Evolutionary conservation across 495 filamentous ascomycete genomes (phyloP).

Genomic region (Penicillium pulvis): DNA sequence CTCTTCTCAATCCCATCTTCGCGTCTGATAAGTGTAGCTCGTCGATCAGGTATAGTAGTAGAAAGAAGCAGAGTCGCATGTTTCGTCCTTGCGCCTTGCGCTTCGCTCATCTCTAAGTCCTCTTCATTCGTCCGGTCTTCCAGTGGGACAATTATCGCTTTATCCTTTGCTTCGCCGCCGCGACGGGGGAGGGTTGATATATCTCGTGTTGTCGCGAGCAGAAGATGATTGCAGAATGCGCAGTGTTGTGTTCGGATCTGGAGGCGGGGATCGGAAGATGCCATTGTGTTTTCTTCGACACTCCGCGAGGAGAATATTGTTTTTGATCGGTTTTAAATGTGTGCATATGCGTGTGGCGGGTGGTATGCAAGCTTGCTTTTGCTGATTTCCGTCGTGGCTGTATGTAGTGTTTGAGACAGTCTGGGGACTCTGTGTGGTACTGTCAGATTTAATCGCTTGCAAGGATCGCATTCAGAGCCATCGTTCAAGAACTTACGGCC

Average conservation of each 20-base stretch:
- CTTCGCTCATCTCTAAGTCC: background rate
- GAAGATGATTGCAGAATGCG: conserved; percentile 67
- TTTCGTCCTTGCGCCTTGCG: conserved; percentile 10
- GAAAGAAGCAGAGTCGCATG: conserved; percentile 54
- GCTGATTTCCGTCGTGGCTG: background rate
- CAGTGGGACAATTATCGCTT: conserved; percentile 32
- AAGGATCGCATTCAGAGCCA: background rate
- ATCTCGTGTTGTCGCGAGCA: conserved; percentile 64
- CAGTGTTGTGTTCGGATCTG: conserved; percentile 71
- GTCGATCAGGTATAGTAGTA: conserved; percentile 48
- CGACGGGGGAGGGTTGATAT: conserved; percentile 59
- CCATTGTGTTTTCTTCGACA: conserved; percentile 9
- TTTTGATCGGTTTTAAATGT: background rate
- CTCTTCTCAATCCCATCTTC: conserved; percentile 78
- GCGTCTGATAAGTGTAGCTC: conserved; percentile 56
- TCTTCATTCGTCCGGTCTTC: conserved; percentile 12
- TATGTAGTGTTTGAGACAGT: background rate
- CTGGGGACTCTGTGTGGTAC: background rate
- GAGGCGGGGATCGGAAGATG: conserved; percentile 15
- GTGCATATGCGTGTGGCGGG: background rate
- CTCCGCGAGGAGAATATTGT: background rate
- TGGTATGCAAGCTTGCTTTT: background rate
- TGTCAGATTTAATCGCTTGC: background rate
- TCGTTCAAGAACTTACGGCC: background rate
- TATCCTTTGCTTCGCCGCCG: conserved; percentile 27